phyloP scores from a whole-genome alignment of 768 basidiomycete species.

The Russula vinacea region DNA sequence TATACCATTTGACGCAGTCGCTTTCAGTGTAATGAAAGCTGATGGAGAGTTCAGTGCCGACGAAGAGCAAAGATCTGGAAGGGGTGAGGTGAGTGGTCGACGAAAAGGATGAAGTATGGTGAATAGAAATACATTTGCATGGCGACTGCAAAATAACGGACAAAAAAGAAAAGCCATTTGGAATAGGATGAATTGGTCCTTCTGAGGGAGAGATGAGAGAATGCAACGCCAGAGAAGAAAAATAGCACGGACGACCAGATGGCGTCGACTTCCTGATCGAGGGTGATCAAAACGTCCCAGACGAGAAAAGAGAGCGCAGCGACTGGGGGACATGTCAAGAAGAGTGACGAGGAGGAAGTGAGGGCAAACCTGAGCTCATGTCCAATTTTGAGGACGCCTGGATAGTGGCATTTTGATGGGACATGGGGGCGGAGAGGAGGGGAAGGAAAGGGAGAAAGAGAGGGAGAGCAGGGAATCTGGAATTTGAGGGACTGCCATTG shows the following conservation, averaged over 20 bases:
- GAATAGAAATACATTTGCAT: conserved; percentile 23
- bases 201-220: conserved; percentile 22
- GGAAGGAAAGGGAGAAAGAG: background rate
- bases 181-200: conserved; percentile 30
- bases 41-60: conserved; percentile 16
- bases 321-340: conserved; percentile 26
- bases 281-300: conserved; percentile 35
- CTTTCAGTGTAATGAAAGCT: conserved; percentile 29
- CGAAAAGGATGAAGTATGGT: background rate
- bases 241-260: conserved; percentile 37
- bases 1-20: conserved; percentile 28
- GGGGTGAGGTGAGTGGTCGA: background rate
- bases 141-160: conserved; percentile 26
- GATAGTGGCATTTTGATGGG: background rate
- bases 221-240: background rate
- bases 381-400: background rate
- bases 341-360: background rate
- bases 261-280: conserved; percentile 33
- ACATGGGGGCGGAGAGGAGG: background rate
- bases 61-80: conserved; percentile 24
- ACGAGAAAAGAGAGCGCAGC: conserved; percentile 33
- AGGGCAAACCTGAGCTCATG: background rate
- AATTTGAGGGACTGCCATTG: background rate
- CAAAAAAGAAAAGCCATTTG: conserved; percentile 35
- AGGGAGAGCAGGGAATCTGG: background rate